Conservation (phyloP, 139 green algal species). For the Spirogloea muscicola region DNA sequence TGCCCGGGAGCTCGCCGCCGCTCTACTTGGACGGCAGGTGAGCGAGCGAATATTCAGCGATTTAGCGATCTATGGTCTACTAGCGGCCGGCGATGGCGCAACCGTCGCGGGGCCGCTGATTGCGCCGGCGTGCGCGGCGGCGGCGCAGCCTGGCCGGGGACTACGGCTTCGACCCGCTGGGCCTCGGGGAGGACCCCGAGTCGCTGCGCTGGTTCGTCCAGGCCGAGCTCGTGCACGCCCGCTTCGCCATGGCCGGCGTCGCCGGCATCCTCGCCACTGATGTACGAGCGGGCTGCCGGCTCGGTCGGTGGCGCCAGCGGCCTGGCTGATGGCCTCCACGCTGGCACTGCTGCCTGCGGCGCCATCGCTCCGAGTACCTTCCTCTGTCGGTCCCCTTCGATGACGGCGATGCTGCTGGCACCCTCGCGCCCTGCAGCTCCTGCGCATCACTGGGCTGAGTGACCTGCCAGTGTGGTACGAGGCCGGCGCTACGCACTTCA, state of each 20-base stretch:
- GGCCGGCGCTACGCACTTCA: slow-evolving; percentile 13
- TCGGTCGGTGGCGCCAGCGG: too few relatives aligned
- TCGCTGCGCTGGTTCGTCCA: slow-evolving; percentile 70
- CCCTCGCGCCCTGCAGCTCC: slow-evolving; percentile 6
- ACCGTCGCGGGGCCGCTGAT: too few relatives aligned
- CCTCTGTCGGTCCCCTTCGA: too few relatives aligned
- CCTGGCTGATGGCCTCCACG: too few relatives aligned
- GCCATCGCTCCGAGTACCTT: too few relatives aligned
- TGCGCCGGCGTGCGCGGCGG: slow-evolving; percentile 44
- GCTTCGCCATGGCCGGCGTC: slow-evolving; percentile 54
- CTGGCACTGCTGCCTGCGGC: too few relatives aligned
- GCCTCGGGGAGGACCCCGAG: slow-evolving; percentile 65
- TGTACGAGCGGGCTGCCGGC: too few relatives aligned
- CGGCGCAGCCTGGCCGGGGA: slow-evolving; percentile 55
- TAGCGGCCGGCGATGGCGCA: too few relatives aligned
- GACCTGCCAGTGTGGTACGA: slow-evolving; percentile 43
- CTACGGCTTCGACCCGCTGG: slow-evolving; percentile 69
- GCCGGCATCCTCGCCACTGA: slow-evolving; percentile 47
- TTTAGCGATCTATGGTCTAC: too few relatives aligned
- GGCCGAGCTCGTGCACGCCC: slow-evolving; percentile 54
- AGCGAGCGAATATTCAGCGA: too few relatives aligned
- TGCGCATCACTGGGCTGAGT: slow-evolving; percentile 5
- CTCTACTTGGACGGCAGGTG: slow-evolving; percentile 41
- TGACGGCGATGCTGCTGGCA: too few relatives aligned
- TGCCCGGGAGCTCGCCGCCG: slow-evolving; percentile 32